Percentiles rank a stretch among this genome's conserved stretches.
These are phyloP conservation scores for Oenanthe javanica DNA, from an alignment of 140 eudicot genomes.

Conservation along the genomic window DNA sequence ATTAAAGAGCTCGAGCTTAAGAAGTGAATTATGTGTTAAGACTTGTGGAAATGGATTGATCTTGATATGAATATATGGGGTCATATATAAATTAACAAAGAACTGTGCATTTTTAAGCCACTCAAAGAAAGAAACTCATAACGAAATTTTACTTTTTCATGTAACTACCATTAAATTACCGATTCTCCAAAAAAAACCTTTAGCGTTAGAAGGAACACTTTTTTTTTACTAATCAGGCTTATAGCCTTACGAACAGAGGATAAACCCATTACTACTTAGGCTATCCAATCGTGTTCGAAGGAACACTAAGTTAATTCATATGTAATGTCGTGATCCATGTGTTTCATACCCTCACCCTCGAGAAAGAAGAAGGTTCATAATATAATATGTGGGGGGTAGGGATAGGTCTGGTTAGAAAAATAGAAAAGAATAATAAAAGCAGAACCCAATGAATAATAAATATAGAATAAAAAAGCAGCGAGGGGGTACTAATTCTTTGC, in stretches of 20 bases:
- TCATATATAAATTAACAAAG: background rate
- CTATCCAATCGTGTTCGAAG: too few relatives aligned
- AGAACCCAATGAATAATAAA: too few relatives aligned
- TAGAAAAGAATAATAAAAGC: too few relatives aligned
- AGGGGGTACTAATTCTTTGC: background rate
- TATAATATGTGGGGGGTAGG: too few relatives aligned
- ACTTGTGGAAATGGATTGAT: background rate
- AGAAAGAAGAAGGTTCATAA: too few relatives aligned
- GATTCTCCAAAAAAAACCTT: too few relatives aligned
- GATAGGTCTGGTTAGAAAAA: too few relatives aligned
- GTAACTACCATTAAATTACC: background rate
- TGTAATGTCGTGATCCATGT: background rate
- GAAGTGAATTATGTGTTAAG: background rate
- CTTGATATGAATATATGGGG: background rate
- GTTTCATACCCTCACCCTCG: background rate
- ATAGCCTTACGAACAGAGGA: too few relatives aligned
- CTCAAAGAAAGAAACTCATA: background rate
- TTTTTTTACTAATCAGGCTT: too few relatives aligned
- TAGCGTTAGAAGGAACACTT: too few relatives aligned
- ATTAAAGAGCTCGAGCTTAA: background rate
- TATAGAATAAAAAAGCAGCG: background rate
- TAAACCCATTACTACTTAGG: too few relatives aligned
- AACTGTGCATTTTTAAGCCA: background rate
- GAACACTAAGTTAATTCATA: background rate
- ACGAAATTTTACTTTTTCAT: background rate